A percentile compares a stretch with the other conserved stretches of the same genome.
These are phyloP conservation scores for Neocatenulostroma microsporum DNA, from an alignment of 2,329 filamentous ascomycete species.

Conservation along the genomic window DNA sequence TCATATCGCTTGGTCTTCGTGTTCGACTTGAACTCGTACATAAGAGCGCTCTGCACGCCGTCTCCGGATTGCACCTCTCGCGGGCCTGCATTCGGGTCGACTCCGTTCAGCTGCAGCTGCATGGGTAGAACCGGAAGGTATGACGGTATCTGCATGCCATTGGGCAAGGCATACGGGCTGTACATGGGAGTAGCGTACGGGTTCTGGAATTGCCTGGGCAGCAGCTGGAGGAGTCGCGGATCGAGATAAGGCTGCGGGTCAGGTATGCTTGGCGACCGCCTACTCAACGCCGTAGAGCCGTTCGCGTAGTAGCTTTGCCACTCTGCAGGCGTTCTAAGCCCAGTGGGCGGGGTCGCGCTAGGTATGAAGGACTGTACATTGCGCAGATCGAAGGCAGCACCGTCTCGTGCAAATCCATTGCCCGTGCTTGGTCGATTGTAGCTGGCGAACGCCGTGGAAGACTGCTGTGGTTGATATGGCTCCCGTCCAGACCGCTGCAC, in stretches of 20 bases:
- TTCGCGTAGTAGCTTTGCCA: conserved; percentile 3
- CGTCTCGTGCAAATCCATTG: not conserved
- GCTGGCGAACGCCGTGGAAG: not conserved
- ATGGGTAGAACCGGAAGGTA: conserved; percentile 27
- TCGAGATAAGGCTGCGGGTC: conserved; percentile 28
- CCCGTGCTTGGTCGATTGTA: not conserved
- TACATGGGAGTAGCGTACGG: conserved; percentile 27
- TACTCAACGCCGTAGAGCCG: not conserved
- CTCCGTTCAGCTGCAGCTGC: not conserved
- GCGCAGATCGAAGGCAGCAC: not conserved
- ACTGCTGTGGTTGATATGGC: not conserved
- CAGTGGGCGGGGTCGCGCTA: too few relatives aligned
- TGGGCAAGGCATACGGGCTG: conserved; percentile 30
- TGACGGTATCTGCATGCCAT: conserved; percentile 28
- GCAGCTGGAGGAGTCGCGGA: conserved; percentile 28
- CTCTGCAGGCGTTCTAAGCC: not conserved
- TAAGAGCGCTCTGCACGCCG: conserved; percentile 59
- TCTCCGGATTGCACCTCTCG: conserved; percentile 52
- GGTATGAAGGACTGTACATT: conserved; percentile 1
- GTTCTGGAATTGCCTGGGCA: conserved; percentile 27
- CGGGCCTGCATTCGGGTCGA: conserved; percentile 40
- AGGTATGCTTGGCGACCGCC: conserved; percentile 4
- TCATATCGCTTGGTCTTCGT: conserved; percentile 69
- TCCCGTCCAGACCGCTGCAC: not conserved
- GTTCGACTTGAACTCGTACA: conserved; percentile 73